Percentiles rank a stretch among this genome's conserved stretches.
phyloP scores from a whole-genome alignment of 495 filamentous ascomycete genomes.

The Venustampulla echinocandica region DNA sequence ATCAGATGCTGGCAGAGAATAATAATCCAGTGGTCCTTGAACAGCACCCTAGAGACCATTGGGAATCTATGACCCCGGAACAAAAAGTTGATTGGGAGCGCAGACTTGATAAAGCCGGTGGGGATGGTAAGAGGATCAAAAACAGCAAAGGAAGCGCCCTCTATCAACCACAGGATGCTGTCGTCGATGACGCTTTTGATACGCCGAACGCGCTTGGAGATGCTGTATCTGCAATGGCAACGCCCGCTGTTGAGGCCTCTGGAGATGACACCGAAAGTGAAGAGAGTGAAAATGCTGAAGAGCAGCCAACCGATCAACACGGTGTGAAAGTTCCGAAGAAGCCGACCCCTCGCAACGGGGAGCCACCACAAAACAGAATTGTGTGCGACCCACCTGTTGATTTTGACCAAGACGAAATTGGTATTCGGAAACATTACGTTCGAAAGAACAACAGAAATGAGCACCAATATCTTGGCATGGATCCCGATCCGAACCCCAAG shows the following conservation, averaged over 20 bases:
- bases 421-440: slow-evolving; percentile 8
- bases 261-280: slow-evolving; percentile 2
- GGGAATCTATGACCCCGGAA: slow-evolving; percentile 1
- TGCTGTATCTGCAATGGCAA: background rate
- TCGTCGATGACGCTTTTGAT: background rate
- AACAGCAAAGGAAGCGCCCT: slow-evolving; percentile 2
- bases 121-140: background rate
- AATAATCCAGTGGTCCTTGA: background rate
- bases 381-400: slow-evolving; percentile 5
- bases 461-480: slow-evolving; percentile 7
- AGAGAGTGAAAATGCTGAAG: slow-evolving; percentile 1
- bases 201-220: background rate
- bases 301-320: slow-evolving; percentile 10
- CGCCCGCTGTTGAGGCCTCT: slow-evolving; percentile 2
- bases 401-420: slow-evolving; percentile 20
- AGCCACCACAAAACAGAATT: slow-evolving; percentile 12
- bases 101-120: background rate
- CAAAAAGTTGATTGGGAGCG: background rate
- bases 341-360: slow-evolving; percentile 2
- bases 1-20: background rate
- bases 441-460: slow-evolving; percentile 8
- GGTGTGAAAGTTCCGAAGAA: slow-evolving; percentile 15
- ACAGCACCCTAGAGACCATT: slow-evolving; percentile 15
- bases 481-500: slow-evolving; percentile 13
- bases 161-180: background rate